Evolutionary conservation across 345 rosid genomes (phyloP).

Genomic region (Microcos paniculata): DNA sequence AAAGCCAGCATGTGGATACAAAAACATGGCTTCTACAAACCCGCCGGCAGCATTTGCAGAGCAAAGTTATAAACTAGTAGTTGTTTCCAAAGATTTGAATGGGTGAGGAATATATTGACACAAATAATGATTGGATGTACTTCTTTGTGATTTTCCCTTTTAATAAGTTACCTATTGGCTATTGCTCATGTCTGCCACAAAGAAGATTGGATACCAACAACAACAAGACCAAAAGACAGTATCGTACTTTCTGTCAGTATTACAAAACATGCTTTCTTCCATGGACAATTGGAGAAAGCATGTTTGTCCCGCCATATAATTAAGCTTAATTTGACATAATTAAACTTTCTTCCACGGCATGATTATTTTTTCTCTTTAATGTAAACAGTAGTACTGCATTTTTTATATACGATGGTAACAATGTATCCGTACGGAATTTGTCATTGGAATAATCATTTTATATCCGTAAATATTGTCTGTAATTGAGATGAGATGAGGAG

Average conservation of each 20-base stretch:
- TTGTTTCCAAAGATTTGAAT: conserved; percentile 3
- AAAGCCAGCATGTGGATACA: neutral
- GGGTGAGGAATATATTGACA: neutral
- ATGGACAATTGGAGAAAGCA: neutral
- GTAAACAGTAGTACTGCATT: too few relatives aligned
- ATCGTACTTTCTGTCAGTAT: neutral
- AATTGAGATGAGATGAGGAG: neutral
- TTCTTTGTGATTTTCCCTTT: neutral
- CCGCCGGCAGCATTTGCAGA: conserved; percentile 7
- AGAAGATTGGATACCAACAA: neutral
- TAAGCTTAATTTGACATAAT: neutral
- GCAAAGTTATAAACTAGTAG: neutral
- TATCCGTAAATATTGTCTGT: neutral
- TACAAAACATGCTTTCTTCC: neutral
- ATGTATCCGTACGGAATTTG: neutral
- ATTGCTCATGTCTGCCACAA: neutral
- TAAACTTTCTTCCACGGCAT: neutral
- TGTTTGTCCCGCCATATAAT: neutral
- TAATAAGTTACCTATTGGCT: too few relatives aligned
- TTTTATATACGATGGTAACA: neutral
- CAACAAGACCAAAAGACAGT: neutral
- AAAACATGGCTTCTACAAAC: conserved; percentile 8
- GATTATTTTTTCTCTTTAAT: neutral
- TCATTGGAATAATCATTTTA: neutral
- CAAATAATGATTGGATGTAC: neutral